These are phyloP conservation scores for Lipomyces anomalus DNA, from an alignment of 805 yeast genomes.

Conservation along the genomic window DNA sequence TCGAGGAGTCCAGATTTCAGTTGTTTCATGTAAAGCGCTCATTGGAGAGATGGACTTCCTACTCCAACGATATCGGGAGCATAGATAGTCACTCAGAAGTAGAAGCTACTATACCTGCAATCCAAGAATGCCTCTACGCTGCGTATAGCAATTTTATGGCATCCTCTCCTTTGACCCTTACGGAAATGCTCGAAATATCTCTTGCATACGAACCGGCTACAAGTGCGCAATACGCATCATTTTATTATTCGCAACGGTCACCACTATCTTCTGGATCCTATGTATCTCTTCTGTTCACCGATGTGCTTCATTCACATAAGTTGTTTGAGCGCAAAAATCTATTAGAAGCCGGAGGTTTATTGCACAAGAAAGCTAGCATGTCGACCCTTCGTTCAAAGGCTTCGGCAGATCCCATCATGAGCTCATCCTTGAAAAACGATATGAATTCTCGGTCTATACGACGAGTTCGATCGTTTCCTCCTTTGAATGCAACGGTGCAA, in stretches of 20 bases:
- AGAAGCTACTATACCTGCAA: conserved; percentile 30
- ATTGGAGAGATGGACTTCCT: conserved; percentile 67
- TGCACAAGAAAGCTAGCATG: conserved; percentile 41
- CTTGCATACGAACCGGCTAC: conserved; percentile 57
- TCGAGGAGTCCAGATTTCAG: conserved; percentile 56
- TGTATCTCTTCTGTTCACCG: conserved; percentile 60
- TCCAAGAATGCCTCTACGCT: conserved; percentile 41
- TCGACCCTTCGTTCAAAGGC: conserved; percentile 38
- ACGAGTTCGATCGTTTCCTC: conserved; percentile 37
- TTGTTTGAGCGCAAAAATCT: conserved; percentile 41
- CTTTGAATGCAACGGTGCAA: conserved; percentile 25
- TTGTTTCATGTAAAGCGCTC: conserved; percentile 66
- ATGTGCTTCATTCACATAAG: conserved; percentile 48
- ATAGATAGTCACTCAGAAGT: conserved; percentile 2
- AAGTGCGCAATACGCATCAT: conserved; percentile 41
- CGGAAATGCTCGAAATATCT: conserved; percentile 59
- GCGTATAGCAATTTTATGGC: conserved; percentile 31
- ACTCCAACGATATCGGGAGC: conserved; percentile 5
- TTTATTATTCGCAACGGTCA: conserved; percentile 45
- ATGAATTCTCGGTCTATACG: conserved; percentile 16
- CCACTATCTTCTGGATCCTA: conserved; percentile 59
- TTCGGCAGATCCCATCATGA: conserved; percentile 8
- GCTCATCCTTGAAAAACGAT: not conserved
- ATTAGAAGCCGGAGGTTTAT: conserved; percentile 16
- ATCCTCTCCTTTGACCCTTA: conserved; percentile 41